A percentile compares a stretch with the other conserved stretches of the same genome.
phyloP scores from a whole-genome alignment of 1,284 basidiomycete genomes.

The Microbotryum saponariae region DNA sequence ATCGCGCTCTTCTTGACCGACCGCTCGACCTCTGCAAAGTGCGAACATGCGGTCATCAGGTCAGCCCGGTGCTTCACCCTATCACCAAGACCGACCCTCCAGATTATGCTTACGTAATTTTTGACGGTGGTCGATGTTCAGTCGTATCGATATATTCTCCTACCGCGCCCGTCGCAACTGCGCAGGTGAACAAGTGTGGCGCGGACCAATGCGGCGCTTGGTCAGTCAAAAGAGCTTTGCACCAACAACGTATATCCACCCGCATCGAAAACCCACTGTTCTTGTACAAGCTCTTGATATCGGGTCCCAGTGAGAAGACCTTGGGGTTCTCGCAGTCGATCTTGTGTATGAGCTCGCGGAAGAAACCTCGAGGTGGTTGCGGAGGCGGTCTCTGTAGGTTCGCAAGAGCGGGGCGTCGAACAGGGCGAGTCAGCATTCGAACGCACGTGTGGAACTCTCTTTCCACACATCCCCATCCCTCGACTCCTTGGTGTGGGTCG shows the following conservation, averaged over 20 bases:
- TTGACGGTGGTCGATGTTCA: conserved; percentile 55
- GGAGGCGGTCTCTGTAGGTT: conserved; percentile 26
- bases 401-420: not conserved
- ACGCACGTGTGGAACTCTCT: no score
- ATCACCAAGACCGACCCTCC: not conserved
- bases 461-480: no score
- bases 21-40: conserved; percentile 22
- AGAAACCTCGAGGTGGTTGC: conserved; percentile 32
- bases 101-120: conserved; percentile 51
- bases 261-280: conserved; percentile 30
- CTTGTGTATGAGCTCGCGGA: conserved; percentile 38
- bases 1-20: conserved; percentile 69
- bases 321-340: conserved; percentile 40
- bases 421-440: not conserved
- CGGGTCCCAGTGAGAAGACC: conserved; percentile 39
- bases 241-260: not conserved
- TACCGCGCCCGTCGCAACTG: conserved; percentile 38
- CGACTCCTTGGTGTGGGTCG: no score
- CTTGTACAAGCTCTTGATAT: conserved; percentile 41
- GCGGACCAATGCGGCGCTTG: not conserved
- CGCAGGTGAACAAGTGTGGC: not conserved
- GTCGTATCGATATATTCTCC: conserved; percentile 59
- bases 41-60: not conserved
- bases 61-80: conserved; percentile 13
- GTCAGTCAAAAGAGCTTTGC: not conserved